Base-by-base conservation (phyloP, 2,329 filamentous ascomycete species). In the Aspergillus hortae region DNA sequence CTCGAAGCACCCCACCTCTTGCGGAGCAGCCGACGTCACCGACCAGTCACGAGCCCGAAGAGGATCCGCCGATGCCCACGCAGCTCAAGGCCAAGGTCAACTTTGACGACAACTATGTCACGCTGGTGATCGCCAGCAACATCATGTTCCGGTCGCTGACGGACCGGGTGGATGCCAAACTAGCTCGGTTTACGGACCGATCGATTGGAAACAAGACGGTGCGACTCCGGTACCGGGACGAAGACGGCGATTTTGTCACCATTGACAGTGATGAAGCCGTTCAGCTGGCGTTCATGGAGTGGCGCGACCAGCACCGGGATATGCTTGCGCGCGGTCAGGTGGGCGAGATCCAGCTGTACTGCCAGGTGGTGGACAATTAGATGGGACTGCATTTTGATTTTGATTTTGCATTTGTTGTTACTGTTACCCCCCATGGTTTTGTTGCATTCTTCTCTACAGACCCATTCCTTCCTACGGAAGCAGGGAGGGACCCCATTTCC, bases 221-320 rank as follows among this genome's bases (percentile, higher is more conserved):
- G 61, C 90, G 91, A 73, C 77, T 99, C 51, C 89, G 91, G 56
- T 99, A 97, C 71, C 83, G 86, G 47, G 94, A 99, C 66, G 88
- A 92, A 65, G 94, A 99, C 60, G 89, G 89, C 45, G 94, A 97
- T 65, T 92, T 87, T 67, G 89, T 99, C 55, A 92, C 87, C 47
- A 96, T 99, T 49, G 88, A 94, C 68, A 92, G 88, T 55, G 94
- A 99, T 64, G 94, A 99, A 64, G 94, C 96, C 61, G 94, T 99
- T 41, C 90, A 95, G 64, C 91, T 94, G 61, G 94, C 94, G 4
- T 96, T 99, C 67, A 87, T 92, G 69, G 92, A 95, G 61, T 96
- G 92, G 92, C 85, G 89, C 32, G 91, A 96, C 66, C 87, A 85
- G 60, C 80, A 85, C 63, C 77, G 80, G 54, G 79, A 83, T 32